Evolutionary conservation across 2,329 filamentous ascomycete species (phyloP), one percentile per base, ranked within the genome.

Genomic region (Pseudogymnoascus sp.): DNA sequence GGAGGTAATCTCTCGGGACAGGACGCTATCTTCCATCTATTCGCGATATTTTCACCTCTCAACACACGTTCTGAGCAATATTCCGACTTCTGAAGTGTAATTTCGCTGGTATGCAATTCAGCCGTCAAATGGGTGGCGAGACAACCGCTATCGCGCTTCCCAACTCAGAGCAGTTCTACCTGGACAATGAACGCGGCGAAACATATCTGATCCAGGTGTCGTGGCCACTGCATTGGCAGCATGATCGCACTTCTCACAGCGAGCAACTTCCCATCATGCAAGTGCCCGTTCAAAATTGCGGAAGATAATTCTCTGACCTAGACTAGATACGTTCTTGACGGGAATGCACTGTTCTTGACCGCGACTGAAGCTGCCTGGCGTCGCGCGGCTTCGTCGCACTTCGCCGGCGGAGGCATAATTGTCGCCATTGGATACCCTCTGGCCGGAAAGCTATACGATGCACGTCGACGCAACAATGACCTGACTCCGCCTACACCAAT

Each of bases 371-470:
- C 15, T 73, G 77, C 39, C 75, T 78, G 65, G 76, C 77, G 5
- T 77, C 76, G 2, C 73, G 71, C 18, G 72, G 45, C 23, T 30
- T 30, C 45, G n/a, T 52, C 45, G 13, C 45, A 52, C 21, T 70
- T 55, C 76, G 78, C 62, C 72, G 76, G 61, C 71, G 79, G 78
- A 63, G 75, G 75, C 60, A 74, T 80, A 65, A 78, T 77, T 57
- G 76, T 75, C 19, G 76, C 76, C 1, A 72, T 79, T 5, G 77
- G 77, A 4, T 73, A 73, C 2, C 76, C 78, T 82, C 60, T 82
- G 79, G 78, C 76, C 76, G 0, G 74, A 76, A 63, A 73, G 75
- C 7, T 75, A 28, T 57, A 57, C 30, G 82, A 61, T 30, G 45
- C 45, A 52, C n/a, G 26, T 30, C 45, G 45, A 5, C 45, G 45